Percentiles rank a stretch among this genome's conserved stretches.
Evolutionary conservation across 2,329 filamentous ascomycete species (phyloP).

Genomic region (Biscogniauxia mediterranea): DNA sequence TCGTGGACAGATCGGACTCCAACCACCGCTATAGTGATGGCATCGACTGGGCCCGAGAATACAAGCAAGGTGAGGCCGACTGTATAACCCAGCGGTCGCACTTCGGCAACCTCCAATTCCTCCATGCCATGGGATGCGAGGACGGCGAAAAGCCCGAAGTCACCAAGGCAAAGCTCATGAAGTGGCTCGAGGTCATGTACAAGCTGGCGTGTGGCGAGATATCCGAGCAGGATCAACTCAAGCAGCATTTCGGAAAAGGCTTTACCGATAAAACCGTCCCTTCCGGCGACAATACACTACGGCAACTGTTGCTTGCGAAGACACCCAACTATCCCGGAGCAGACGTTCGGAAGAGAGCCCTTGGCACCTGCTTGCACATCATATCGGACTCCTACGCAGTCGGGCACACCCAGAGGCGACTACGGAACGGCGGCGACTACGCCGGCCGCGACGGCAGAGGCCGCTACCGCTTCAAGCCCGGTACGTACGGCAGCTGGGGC

Average conservation of each 20-base stretch:
- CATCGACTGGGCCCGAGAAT: not conserved
- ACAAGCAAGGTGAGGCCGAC: not conserved
- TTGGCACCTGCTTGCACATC: conserved; percentile 14
- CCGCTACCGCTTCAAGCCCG: not conserved
- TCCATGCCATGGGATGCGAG: conserved; percentile 8
- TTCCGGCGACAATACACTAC: not conserved
- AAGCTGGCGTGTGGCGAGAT: conserved; percentile 8
- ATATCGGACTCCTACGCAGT: conserved; percentile 16
- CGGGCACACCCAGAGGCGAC: conserved; percentile 10
- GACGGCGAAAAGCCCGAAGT: conserved; percentile 8
- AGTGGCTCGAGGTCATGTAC: conserved; percentile 14
- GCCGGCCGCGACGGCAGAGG: not conserved
- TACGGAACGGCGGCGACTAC: conserved; percentile 3
- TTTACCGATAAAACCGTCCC: conserved; percentile 1
- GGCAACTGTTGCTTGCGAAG: not conserved
- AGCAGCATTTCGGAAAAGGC: not conserved
- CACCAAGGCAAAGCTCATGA: conserved; percentile 6
- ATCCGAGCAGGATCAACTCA: not conserved
- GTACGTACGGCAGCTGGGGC: conserved; percentile 6
- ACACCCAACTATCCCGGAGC: conserved; percentile 1
- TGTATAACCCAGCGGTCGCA: conserved; percentile 11
- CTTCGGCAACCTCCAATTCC: conserved; percentile 12
- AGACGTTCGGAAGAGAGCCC: conserved; percentile 7
- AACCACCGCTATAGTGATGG: conserved; percentile 3
- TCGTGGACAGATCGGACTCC: conserved; percentile 4